phyloP scores from a whole-genome alignment of 331 rosid genomes.

The Quercus lobata region DNA sequence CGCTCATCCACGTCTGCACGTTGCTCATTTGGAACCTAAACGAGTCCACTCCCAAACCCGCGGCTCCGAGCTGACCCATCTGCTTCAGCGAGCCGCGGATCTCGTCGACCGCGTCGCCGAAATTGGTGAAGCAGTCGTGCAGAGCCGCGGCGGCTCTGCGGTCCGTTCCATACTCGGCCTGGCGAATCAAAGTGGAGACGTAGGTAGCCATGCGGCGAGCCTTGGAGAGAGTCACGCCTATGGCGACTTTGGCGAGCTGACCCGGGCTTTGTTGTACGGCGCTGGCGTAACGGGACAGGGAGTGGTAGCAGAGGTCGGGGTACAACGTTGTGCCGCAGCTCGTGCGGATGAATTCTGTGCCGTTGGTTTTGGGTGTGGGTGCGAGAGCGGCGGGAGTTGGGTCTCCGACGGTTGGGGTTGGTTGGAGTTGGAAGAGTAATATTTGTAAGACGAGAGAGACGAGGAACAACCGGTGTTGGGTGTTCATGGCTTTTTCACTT shows the following conservation, averaged over 20 bases:
- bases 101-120: slow-evolving; percentile 81
- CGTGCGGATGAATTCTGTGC: slow-evolving; percentile 64
- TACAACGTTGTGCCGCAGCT: slow-evolving; percentile 78
- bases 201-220: slow-evolving; percentile 48
- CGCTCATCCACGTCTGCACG: slow-evolving; percentile 99
- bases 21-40: slow-evolving; percentile 86
- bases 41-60: slow-evolving; percentile 32
- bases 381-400: background rate
- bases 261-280: slow-evolving; percentile 63
- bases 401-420: slow-evolving; percentile 10
- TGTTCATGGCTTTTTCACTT: slow-evolving; percentile 19
- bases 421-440: slow-evolving; percentile 27
- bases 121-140: slow-evolving; percentile 80
- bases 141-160: slow-evolving; percentile 58
- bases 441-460: slow-evolving; percentile 21
- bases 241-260: slow-evolving; percentile 81
- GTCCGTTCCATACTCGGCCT: slow-evolving; percentile 48
- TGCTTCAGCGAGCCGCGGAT: slow-evolving; percentile 84
- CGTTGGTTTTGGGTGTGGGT: background rate
- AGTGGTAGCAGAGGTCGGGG: slow-evolving; percentile 76
- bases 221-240: slow-evolving; percentile 60
- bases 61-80: slow-evolving; percentile 58
- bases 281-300: slow-evolving; percentile 81
- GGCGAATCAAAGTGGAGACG: slow-evolving; percentile 61
- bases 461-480: slow-evolving; percentile 22